These are phyloP conservation scores for Mychonastes homosphaera DNA, from an alignment of 139 green algal genomes.

Conservation along the genomic window DNA sequence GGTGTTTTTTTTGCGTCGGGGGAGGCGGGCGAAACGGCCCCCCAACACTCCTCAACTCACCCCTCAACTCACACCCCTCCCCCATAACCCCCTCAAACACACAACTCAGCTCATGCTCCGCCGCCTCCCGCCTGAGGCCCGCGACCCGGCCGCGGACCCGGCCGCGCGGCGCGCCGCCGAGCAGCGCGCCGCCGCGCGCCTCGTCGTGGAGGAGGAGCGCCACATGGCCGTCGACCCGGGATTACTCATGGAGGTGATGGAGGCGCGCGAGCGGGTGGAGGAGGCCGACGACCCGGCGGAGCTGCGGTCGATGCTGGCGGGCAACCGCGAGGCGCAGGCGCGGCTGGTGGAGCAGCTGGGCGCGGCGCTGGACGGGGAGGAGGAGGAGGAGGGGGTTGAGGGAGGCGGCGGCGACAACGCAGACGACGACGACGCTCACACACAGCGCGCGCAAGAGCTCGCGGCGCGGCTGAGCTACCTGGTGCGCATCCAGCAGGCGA, in stretches of 20 bases:
- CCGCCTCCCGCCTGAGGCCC: no score
- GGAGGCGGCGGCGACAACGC: no score
- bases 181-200: slow-evolving; percentile 33
- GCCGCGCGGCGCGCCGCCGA: no score
- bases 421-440: no score
- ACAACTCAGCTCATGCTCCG: not conserved
- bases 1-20: no score
- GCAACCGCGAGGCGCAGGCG: slow-evolving; percentile 16
- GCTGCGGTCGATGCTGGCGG: slow-evolving; percentile 31
- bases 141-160: no score
- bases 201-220: slow-evolving; percentile 11
- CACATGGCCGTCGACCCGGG: slow-evolving; percentile 53
- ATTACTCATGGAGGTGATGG: slow-evolving; percentile 64
- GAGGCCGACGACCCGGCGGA: slow-evolving; percentile 18
- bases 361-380: slow-evolving; percentile 23
- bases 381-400: no score
- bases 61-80: no score
- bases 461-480: slow-evolving; percentile 50
- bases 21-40: no score
- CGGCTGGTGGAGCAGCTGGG: slow-evolving; percentile 20
- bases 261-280: slow-evolving; percentile 58
- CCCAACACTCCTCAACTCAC: no score
- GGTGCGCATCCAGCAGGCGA: slow-evolving; percentile 42
- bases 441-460: slow-evolving; percentile 19
- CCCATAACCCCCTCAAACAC: no score